Percentiles rank a stretch among this genome's conserved stretches.
Conservation (phyloP, 371 early-diverging fungal genomes). For the Neoconidiobolus thromboides region DNA sequence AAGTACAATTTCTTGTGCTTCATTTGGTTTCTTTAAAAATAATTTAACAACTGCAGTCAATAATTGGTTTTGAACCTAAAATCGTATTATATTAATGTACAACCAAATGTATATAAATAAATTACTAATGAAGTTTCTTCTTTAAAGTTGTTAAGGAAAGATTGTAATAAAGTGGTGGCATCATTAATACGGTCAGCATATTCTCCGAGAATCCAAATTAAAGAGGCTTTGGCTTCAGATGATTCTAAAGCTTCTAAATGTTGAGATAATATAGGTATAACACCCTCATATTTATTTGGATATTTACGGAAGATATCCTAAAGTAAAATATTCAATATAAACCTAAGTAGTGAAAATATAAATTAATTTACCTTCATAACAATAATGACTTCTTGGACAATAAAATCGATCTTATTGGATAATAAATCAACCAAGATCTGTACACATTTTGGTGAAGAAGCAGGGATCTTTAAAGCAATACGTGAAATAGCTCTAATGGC, state of each 20-base stretch:
- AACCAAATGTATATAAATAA: background rate
- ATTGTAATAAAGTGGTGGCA: slow-evolving; percentile 58
- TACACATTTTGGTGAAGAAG: slow-evolving; percentile 66
- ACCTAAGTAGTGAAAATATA: background rate
- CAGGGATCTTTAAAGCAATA: slow-evolving; percentile 75
- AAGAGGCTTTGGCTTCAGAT: slow-evolving; percentile 83
- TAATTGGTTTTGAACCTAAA: slow-evolving; percentile 62
- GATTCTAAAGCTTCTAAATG: slow-evolving; percentile 80
- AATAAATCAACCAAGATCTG: slow-evolving; percentile 68
- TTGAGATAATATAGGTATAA: slow-evolving; percentile 71
- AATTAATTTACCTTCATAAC: slow-evolving; percentile 44
- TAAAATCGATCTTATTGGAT: slow-evolving; percentile 77
- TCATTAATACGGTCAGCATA: slow-evolving; percentile 86
- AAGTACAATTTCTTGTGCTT: slow-evolving; percentile 72
- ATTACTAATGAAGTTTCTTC: slow-evolving; percentile 32
- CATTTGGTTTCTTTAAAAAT: slow-evolving; percentile 73
- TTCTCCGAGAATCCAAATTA: slow-evolving; percentile 95
- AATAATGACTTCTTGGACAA: slow-evolving; percentile 83
- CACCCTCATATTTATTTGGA: slow-evolving; percentile 78
- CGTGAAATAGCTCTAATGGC: slow-evolving; percentile 83
- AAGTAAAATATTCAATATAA: background rate
- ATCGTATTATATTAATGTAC: background rate
- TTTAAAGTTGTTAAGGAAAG: slow-evolving; percentile 62
- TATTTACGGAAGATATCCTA: slow-evolving; percentile 89
- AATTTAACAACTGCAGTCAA: slow-evolving; percentile 79